Evolutionary conservation across 306 rosid species (phyloP).

Genomic region (Casuarina equisetifolia): DNA sequence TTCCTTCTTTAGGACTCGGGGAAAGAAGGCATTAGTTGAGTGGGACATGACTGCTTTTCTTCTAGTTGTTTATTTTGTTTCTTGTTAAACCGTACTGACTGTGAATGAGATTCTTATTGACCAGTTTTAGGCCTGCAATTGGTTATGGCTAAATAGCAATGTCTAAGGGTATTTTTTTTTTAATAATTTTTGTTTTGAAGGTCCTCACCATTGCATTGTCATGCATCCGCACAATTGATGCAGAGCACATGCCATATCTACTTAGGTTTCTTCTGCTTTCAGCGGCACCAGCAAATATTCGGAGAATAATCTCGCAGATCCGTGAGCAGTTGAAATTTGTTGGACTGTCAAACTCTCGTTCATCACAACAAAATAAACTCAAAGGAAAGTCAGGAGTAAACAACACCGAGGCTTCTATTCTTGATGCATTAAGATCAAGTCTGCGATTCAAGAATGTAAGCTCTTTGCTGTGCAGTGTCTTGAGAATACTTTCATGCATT

Average conservation of each 20-base stretch:
- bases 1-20: neutral
- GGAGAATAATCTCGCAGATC: conserved; percentile 41
- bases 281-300: conserved; percentile 28
- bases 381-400: conserved; percentile 32
- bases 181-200: conserved; percentile 17
- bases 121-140: neutral
- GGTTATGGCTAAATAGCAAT: neutral
- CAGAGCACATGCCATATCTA: conserved; percentile 36
- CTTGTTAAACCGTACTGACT: neutral
- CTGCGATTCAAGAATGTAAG: conserved; percentile 42
- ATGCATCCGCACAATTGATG: conserved; percentile 38
- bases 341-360: conserved; percentile 27
- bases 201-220: conserved; percentile 37
- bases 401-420: conserved; percentile 36
- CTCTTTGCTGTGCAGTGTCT: neutral
- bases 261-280: conserved; percentile 44
- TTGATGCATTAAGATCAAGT: conserved; percentile 43
- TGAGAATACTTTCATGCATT: neutral
- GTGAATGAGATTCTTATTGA: neutral
- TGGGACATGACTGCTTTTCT: neutral
- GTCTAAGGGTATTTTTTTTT: neutral
- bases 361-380: conserved; percentile 27
- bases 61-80: neutral
- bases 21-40: conserved; percentile 2
- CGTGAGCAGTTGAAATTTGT: conserved; percentile 40